phyloP scores from a whole-genome alignment of 2,329 filamentous ascomycete genomes.

The Lithohypha guttulata region DNA sequence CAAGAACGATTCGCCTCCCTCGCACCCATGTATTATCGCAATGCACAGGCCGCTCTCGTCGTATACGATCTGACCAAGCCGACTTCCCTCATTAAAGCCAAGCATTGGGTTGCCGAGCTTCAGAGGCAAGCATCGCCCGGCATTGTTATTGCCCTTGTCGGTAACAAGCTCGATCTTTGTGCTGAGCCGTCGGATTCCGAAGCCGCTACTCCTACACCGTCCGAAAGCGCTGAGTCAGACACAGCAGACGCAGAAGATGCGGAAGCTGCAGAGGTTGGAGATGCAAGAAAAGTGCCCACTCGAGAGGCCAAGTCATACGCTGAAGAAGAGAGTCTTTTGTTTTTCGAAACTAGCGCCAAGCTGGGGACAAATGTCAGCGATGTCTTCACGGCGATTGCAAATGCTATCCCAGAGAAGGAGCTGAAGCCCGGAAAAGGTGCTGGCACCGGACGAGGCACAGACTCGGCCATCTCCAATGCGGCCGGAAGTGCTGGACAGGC shows the following conservation, averaged over 20 bases:
- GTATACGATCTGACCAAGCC: conserved; percentile 98
- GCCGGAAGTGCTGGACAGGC: conserved; percentile 38
- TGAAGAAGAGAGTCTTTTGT: conserved; percentile 84
- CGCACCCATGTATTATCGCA: conserved; percentile 99
- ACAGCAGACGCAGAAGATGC: conserved; percentile 31
- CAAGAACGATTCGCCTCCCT: conserved; percentile 95
- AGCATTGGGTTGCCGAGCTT: conserved; percentile 96
- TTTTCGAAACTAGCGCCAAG: conserved; percentile 98
- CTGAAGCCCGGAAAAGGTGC: conserved; percentile 64
- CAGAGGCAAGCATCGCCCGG: conserved; percentile 92
- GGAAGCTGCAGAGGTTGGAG: conserved; percentile 53
- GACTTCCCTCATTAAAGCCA: conserved; percentile 88
- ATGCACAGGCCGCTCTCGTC: conserved; percentile 92
- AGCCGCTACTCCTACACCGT: conserved; percentile 20
- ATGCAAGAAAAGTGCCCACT: conserved; percentile 80
- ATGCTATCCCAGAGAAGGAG: conserved; percentile 93
- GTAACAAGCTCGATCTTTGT: conserved; percentile 90
- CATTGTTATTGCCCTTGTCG: conserved; percentile 92
- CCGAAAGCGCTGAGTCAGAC: conserved; percentile 31
- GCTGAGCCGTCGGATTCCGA: conserved; percentile 42
- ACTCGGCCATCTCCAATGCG: conserved; percentile 44
- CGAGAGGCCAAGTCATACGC: conserved; percentile 87
- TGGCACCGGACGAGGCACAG: conserved; percentile 45
- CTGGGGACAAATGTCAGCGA: conserved; percentile 88
- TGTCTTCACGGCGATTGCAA: conserved; percentile 96